Evolutionary conservation across 768 basidiomycete species (phyloP).

Genomic region (Epithele typhae): DNA sequence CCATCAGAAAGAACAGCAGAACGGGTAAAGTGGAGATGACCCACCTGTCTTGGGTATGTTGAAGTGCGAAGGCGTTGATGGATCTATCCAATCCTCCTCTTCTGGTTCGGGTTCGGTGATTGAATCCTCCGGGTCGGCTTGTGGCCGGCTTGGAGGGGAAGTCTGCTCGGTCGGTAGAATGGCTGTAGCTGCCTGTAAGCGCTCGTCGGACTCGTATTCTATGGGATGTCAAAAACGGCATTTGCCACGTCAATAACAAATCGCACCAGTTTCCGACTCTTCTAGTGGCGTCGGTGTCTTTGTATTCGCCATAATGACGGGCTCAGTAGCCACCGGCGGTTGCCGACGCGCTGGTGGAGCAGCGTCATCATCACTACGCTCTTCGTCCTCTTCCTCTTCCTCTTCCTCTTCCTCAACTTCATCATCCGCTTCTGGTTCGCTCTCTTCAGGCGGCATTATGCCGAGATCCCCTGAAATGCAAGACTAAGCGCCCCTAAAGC

Average conservation of each 20-base stretch:
- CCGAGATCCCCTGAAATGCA: slow-evolving; percentile 14
- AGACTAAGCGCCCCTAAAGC: not conserved
- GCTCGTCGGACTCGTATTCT: slow-evolving; percentile 13
- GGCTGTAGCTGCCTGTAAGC: not conserved
- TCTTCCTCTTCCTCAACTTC: slow-evolving; percentile 18
- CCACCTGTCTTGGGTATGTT: not conserved
- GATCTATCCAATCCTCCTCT: slow-evolving; percentile 1
- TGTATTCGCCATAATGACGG: too few relatives aligned
- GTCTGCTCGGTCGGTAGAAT: not conserved
- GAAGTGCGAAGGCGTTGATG: not conserved
- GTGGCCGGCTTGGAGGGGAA: not conserved
- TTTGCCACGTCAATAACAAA: not conserved
- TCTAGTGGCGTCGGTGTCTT: not conserved
- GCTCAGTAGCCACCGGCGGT: not conserved
- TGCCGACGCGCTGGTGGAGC: not conserved
- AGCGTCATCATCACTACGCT: slow-evolving; percentile 4
- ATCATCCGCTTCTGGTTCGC: slow-evolving; percentile 11
- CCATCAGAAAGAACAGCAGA: too few relatives aligned
- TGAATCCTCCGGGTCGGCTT: slow-evolving; percentile 2
- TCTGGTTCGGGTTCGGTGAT: slow-evolving; percentile 46
- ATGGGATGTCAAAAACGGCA: not conserved
- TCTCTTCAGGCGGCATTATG: slow-evolving; percentile 9
- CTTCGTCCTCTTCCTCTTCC: slow-evolving; percentile 7
- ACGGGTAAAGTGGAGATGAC: not conserved
- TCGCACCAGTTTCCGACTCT: slow-evolving; percentile 6